Evolutionary conservation across 2,329 filamentous ascomycete genomes (phyloP).

Genomic region (Sclerotinia subarctica): DNA sequence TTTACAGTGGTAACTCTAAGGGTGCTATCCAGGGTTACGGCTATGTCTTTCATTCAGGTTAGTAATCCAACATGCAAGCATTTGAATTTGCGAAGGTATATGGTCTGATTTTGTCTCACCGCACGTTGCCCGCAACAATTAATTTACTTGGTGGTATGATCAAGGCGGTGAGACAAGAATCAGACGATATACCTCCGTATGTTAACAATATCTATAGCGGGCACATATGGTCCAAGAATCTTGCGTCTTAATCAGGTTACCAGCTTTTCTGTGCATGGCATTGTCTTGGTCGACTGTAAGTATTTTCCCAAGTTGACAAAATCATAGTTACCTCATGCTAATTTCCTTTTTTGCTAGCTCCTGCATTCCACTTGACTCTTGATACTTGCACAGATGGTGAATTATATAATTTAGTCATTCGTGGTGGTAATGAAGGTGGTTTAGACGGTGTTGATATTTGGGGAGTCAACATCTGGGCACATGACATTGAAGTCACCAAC

Average conservation of each 20-base stretch:
- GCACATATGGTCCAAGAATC: slow-evolving; percentile 28
- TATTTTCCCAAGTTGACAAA: background rate
- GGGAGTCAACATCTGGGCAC: slow-evolving; percentile 54
- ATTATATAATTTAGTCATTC: slow-evolving; percentile 54
- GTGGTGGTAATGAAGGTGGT: slow-evolving; percentile 50
- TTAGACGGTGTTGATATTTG: slow-evolving; percentile 56
- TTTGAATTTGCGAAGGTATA: too few relatives aligned
- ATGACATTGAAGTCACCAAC: slow-evolving; percentile 60
- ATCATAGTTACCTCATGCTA: background rate
- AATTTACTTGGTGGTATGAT: too few relatives aligned
- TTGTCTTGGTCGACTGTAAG: slow-evolving; percentile 31
- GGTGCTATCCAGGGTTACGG: slow-evolving; percentile 53
- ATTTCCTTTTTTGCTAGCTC: slow-evolving; percentile 24
- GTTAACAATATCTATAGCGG: slow-evolving; percentile 8
- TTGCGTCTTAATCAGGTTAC: slow-evolving; percentile 28
- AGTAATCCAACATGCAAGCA: slow-evolving; percentile 22
- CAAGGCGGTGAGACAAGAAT: too few relatives aligned
- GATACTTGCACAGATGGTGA: slow-evolving; percentile 52
- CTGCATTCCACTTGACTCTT: slow-evolving; percentile 44
- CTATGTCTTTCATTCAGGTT: slow-evolving; percentile 45
- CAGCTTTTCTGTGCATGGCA: slow-evolving; percentile 31
- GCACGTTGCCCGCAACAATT: too few relatives aligned
- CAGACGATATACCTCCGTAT: too few relatives aligned
- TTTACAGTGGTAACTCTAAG: slow-evolving; percentile 50
- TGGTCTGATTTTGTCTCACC: too few relatives aligned